Conservation (phyloP, 441 rosid species). For the Eutrema salsugineum region DNA sequence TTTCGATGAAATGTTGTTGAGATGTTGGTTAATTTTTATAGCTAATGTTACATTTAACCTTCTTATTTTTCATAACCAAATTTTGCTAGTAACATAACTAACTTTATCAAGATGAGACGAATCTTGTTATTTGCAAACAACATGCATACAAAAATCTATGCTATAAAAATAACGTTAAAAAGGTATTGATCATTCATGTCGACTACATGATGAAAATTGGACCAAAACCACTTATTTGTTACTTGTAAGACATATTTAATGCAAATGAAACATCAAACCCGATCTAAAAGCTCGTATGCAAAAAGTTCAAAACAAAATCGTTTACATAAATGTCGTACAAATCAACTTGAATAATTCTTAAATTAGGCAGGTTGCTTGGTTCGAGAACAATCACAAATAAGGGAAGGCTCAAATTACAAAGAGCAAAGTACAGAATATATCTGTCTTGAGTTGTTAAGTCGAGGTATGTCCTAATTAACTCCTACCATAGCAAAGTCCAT, state of each 20-base stretch:
- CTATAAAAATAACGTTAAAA: background rate
- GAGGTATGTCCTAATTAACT: constrained; percentile 10
- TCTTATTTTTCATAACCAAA: background rate
- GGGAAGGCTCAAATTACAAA: constrained; percentile 28
- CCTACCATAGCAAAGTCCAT: constrained; percentile 3
- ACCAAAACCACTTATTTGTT: background rate
- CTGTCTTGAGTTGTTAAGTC: constrained; percentile 16
- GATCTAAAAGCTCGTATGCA: background rate
- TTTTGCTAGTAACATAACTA: background rate
- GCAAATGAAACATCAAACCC: background rate
- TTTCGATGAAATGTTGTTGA: too few species aligned
- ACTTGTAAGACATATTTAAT: background rate
- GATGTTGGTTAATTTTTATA: background rate
- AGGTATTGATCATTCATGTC: background rate
- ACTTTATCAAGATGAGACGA: background rate
- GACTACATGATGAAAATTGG: background rate
- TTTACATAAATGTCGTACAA: background rate
- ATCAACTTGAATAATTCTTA: background rate
- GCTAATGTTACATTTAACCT: background rate
- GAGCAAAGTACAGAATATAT: constrained; percentile 20
- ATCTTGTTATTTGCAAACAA: background rate
- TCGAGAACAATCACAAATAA: constrained; percentile 13
- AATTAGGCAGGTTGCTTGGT: constrained; percentile 12
- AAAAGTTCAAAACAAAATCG: background rate
- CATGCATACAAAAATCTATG: background rate